Base-by-base conservation (phyloP, 208 protist species). In the Acanthamoeba sp. region DNA sequence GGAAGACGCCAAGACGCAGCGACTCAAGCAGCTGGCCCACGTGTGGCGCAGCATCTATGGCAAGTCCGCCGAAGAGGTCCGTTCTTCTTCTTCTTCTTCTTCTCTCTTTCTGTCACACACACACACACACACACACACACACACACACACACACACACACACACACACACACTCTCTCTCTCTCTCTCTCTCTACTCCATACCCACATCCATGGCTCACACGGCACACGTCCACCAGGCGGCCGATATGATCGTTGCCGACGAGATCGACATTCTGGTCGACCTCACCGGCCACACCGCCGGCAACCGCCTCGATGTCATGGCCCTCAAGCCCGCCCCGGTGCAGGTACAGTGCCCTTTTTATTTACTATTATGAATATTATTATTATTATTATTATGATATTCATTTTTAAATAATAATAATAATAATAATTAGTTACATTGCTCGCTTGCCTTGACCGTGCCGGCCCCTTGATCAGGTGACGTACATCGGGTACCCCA, bases 401-500 rank as follows among this genome's bases (percentile, higher is more conserved):
- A n/a, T n/a, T n/a, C n/a, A n/a, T n/a, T n/a, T n/a, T n/a, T n/a
- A n/a, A n/a, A n/a, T n/a, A n/a, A n/a, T n/a, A n/a, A n/a, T n/a
- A n/a, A n/a, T n/a, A n/a, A n/a, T n/a, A n/a, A n/a, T n/a, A n/a
- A n/a, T n/a, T n/a, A n/a, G n/a, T n/a, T n/a, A n/a, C n/a, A n/a
- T n/a, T n/a, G n/a, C n/a, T n/a, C n/a, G n/a, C n/a, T n/a, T n/a
- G n/a, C n/a, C n/a, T n/a, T n/a, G n/a, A n/a, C n/a, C n/a, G n/a
- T n/a, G n/a, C n/a, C n/a, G n/a, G n/a, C n/a, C n/a, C n/a, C n/a
- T n/a, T n/a, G n/a, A n/a, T 24, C 89, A 96, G 48, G 93, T 97
- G 18, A 95, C 95, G 4, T 97, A 95, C 57, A 78, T 97, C n/a
- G 96, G 96, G 1, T 97, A 97, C 92, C 96, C 96, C 36, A 97